phyloP scores from a whole-genome alignment of 108 stramenopile species.

The Mediolabrus comicus region DNA sequence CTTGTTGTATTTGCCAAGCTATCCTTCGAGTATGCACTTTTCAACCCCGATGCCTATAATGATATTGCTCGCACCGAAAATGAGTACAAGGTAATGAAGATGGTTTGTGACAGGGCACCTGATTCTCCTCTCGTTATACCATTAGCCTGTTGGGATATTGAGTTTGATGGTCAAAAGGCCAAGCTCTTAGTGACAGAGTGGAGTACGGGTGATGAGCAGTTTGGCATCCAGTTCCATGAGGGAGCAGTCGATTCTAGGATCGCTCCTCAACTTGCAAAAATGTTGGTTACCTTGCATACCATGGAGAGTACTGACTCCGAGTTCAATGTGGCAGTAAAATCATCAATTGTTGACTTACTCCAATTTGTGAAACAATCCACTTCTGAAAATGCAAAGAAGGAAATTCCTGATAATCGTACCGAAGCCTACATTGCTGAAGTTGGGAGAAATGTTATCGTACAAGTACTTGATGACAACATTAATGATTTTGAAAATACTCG shows the following conservation, averaged over 20 bases:
- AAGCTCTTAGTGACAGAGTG: constrained; percentile 8
- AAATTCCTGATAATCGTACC: not conserved
- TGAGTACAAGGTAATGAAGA: constrained; percentile 4
- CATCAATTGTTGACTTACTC: not conserved
- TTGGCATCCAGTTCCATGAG: constrained; percentile 1
- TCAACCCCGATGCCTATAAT: constrained; percentile 1
- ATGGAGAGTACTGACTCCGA: not conserved
- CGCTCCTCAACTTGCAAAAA: not conserved
- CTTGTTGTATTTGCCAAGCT: constrained; percentile 6
- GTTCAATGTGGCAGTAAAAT: not conserved
- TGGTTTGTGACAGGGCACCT: not conserved
- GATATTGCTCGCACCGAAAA: constrained; percentile 4
- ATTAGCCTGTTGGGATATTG: not conserved
- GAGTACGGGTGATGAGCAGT: constrained; percentile 4
- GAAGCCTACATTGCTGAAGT: not conserved
- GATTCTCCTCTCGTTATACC: not conserved
- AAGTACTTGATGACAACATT: constrained; percentile 23
- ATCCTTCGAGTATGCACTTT: constrained; percentile 9
- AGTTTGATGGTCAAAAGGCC: not conserved
- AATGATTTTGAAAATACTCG: constrained; percentile 7
- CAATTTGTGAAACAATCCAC: not conserved
- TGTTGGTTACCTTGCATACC: not conserved
- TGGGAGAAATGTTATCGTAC: constrained; percentile 8
- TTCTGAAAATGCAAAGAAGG: not conserved
- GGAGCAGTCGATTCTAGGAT: not conserved